Conservation (phyloP, 257 asterid species). For the Primulina eburnea region DNA sequence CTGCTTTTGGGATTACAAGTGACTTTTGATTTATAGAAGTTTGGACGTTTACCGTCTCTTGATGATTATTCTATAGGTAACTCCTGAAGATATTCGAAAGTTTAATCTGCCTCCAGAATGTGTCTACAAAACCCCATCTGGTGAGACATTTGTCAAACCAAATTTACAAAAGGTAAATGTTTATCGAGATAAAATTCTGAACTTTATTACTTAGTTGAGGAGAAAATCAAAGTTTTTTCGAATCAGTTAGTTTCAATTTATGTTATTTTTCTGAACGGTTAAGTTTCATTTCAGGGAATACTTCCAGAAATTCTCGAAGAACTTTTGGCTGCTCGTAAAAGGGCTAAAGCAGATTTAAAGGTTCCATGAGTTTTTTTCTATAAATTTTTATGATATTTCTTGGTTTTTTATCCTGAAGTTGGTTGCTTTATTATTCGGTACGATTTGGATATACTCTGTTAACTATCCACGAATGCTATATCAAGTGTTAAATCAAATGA, state of each 20-base stretch:
- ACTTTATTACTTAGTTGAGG: slow-evolving; percentile 13
- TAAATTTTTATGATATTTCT: slow-evolving; percentile 11
- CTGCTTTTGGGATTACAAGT: neutral
- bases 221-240: slow-evolving; percentile 10
- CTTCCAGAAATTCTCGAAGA: slow-evolving; percentile 99
- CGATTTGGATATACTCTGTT: slow-evolving; percentile 7
- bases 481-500: slow-evolving; percentile 4
- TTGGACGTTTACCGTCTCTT: slow-evolving; percentile 12
- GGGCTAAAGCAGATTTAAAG: slow-evolving; percentile 98
- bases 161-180: slow-evolving; percentile 72
- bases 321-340: slow-evolving; percentile 88
- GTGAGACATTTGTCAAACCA: slow-evolving; percentile 88
- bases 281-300: slow-evolving; percentile 64
- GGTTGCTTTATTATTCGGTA: slow-evolving; percentile 6
- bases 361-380: slow-evolving; percentile 35
- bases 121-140: slow-evolving; percentile 92
- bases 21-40: slow-evolving; percentile 18
- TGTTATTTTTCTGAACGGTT: slow-evolving; percentile 17
- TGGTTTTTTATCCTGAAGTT: slow-evolving; percentile 17
- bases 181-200: slow-evolving; percentile 13
- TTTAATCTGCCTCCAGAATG: slow-evolving; percentile 84
- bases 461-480: neutral
- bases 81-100: slow-evolving; percentile 80
- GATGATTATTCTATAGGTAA: slow-evolving; percentile 50
- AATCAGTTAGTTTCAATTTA: slow-evolving; percentile 7